A percentile compares a stretch with the other conserved stretches of the same genome.
These are phyloP conservation scores for Aspergillus luchuensis DNA, from an alignment of 2,329 filamentous ascomycete species.

Conservation along the genomic window DNA sequence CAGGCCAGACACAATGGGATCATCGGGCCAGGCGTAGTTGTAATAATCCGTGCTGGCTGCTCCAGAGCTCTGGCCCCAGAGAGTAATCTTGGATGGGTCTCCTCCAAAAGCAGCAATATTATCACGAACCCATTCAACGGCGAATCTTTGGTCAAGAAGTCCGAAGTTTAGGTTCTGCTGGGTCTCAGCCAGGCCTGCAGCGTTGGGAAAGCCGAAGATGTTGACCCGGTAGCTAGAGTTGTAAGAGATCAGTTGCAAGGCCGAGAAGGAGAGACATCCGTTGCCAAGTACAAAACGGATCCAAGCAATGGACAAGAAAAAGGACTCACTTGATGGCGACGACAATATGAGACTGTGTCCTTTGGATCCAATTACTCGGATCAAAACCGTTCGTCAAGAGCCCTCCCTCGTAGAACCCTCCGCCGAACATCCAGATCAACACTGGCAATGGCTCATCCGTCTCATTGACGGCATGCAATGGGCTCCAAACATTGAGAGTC, in stretches of 20 bases:
- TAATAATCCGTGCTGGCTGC: constrained; percentile 33
- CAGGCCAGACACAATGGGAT: constrained; percentile 42
- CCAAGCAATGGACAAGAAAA: not conserved
- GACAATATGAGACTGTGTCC: not conserved
- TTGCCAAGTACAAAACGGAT: not conserved
- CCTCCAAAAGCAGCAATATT: constrained; percentile 58
- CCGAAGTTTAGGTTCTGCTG: not conserved
- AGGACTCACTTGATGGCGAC: not conserved
- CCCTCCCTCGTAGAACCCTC: not conserved
- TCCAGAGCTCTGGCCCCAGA: constrained; percentile 53
- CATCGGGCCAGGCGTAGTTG: constrained; percentile 33
- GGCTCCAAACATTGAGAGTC: constrained; percentile 1
- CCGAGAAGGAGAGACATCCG: not conserved
- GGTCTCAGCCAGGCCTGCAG: not conserved
- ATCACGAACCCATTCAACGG: constrained; percentile 54
- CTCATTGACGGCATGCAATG: not conserved
- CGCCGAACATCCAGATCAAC: not conserved
- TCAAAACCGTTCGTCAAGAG: not conserved
- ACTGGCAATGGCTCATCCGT: not conserved
- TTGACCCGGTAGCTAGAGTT: not conserved
- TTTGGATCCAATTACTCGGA: not conserved
- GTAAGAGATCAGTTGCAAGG: not conserved
- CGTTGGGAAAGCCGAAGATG: not conserved
- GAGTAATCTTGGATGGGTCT: constrained; percentile 47
- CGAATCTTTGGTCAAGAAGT: constrained; percentile 53